These are phyloP conservation scores for Neonectria coccinea DNA, from an alignment of 2,329 filamentous ascomycete species.

Conservation along the genomic window DNA sequence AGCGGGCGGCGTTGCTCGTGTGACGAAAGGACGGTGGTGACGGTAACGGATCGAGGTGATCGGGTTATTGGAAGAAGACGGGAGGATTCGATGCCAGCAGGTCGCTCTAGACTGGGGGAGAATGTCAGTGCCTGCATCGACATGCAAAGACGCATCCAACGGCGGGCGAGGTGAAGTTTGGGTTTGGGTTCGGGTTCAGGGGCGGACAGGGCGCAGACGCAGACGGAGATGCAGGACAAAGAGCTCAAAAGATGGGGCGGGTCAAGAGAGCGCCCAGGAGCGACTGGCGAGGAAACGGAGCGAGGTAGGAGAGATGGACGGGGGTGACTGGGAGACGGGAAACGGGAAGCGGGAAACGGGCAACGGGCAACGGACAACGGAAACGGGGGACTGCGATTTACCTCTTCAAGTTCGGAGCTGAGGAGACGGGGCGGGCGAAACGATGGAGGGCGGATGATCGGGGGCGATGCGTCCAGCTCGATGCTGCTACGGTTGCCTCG, in stretches of 20 bases:
- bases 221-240: slow-evolving; percentile 25
- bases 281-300: slow-evolving; percentile 34
- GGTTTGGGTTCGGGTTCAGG: slow-evolving; percentile 18
- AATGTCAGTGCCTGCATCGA: slow-evolving; percentile 38
- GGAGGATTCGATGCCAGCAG: slow-evolving; percentile 38
- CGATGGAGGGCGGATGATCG: slow-evolving; percentile 41
- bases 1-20: slow-evolving; percentile 31
- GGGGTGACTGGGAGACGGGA: neutral
- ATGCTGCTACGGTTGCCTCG: slow-evolving; percentile 54
- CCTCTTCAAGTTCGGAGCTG: slow-evolving; percentile 34
- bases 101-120: slow-evolving; percentile 36
- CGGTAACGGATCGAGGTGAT: slow-evolving; percentile 28
- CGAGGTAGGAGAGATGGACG: slow-evolving; percentile 30
- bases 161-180: slow-evolving; percentile 19
- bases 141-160: slow-evolving; percentile 29
- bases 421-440: slow-evolving; percentile 43
- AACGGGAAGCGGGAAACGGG: neutral
- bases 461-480: slow-evolving; percentile 52
- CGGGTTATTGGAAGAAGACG: slow-evolving; percentile 29
- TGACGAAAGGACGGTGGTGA: slow-evolving; percentile 33
- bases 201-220: slow-evolving; percentile 22
- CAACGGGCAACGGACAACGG: neutral
- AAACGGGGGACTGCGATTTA: slow-evolving; percentile 42
- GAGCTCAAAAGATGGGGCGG: slow-evolving; percentile 41
- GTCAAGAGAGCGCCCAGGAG: slow-evolving; percentile 33